Evolutionary conservation across 106 monocot species (phyloP), one percentile per base, ranked within the genome.

Genomic region (Agapanthus africanus): DNA sequence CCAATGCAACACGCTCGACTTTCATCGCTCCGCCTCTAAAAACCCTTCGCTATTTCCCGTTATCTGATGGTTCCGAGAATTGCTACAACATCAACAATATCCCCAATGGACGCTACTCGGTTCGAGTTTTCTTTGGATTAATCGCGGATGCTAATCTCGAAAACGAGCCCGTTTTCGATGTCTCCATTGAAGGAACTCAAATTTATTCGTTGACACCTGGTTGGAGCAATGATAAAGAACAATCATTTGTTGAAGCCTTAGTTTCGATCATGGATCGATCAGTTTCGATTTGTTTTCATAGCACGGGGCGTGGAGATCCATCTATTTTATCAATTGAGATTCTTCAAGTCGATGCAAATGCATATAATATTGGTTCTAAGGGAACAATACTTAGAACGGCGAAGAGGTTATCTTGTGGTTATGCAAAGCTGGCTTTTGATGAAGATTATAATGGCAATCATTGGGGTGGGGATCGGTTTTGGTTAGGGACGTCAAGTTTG

Each of bases 381-480:
- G 71, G 73, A 35, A 81, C 76, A 9, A 40, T 99, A 14, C 85
- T 99, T 37, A 80, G 87, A 71, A 83, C 87, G 4, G 93, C 54
- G 23, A 99, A 83, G 79, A 89, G 99, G 74, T 70, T 93, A 76
- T 74, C 76, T 11, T 93, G 84, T 79, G 99, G 93, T 47, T 25
- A 67, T 41, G 84, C 82, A 19, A 99, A 85, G 40, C 76, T 82
- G 1, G 84, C 83, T 54, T 99, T 93, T 83, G 99, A 93, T 74
- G 87, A 84, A 69, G 93, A 99, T 70, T 85, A 76, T 25, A 81
- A 83, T 75, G 99, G 99, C 0, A 79, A 73, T 57, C 78, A 75
- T 50, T 90, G 99, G 99, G 93, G 99, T 62, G 99, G 99, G 14
- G 82, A 99, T 71, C 82, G 99, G 78, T 93, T 88, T 69, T 99